Conservation (phyloP, 495 filamentous ascomycete genomes). For the Penicillium samsonianum region DNA sequence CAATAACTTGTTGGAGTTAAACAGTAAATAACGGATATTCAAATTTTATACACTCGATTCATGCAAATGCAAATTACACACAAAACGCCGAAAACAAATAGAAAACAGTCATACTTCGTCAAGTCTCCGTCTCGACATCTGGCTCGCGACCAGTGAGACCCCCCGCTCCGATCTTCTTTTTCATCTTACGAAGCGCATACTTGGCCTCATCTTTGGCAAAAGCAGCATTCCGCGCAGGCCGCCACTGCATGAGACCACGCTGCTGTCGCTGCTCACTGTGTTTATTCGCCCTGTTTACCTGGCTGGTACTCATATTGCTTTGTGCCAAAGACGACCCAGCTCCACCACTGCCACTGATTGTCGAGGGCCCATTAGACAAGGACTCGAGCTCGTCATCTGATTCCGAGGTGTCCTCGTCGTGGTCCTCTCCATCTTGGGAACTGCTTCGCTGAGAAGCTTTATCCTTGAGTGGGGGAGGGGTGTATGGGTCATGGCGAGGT, state of each 20-base stretch:
- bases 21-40: neutral
- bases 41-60: slow-evolving; percentile 6
- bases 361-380: slow-evolving; percentile 22
- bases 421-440: neutral
- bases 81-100: neutral
- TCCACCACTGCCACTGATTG: slow-evolving; percentile 14
- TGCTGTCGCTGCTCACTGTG: slow-evolving; percentile 54
- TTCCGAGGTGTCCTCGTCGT: slow-evolving; percentile 11
- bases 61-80: neutral
- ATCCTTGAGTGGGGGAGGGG: slow-evolving; percentile 46
- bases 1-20: neutral
- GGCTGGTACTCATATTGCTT: slow-evolving; percentile 17
- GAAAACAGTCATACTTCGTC: slow-evolving; percentile 11
- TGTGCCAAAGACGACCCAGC: slow-evolving; percentile 18
- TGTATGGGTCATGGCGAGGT: slow-evolving; percentile 59
- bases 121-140: slow-evolving; percentile 56
- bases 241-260: slow-evolving; percentile 58
- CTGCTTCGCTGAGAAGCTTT: slow-evolving; percentile 23
- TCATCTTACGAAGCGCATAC: slow-evolving; percentile 48
- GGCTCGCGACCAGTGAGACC: slow-evolving; percentile 52
- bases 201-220: slow-evolving; percentile 56
- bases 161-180: slow-evolving; percentile 47
- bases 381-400: slow-evolving; percentile 18
- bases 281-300: slow-evolving; percentile 40
- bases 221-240: slow-evolving; percentile 52